These are phyloP conservation scores for Arachnopeziza araneosa DNA, from an alignment of 2,329 filamentous ascomycete genomes.

Conservation along the genomic window DNA sequence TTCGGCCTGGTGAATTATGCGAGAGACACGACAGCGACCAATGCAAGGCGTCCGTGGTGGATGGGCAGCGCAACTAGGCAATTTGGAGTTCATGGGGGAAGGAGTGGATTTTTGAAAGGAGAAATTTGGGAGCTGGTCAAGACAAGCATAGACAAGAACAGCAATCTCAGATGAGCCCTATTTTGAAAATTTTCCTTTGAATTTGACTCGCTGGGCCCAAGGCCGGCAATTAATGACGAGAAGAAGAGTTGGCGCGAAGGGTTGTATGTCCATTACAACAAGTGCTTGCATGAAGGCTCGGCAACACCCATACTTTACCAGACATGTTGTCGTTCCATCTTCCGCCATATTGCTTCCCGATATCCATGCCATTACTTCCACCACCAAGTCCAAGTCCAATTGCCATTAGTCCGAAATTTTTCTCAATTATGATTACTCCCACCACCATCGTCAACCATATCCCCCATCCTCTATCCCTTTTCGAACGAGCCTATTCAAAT, in stretches of 20 bases:
- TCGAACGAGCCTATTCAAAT: neutral
- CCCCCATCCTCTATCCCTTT: neutral
- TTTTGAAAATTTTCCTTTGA: neutral
- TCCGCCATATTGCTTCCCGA: neutral
- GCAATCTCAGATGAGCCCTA: neutral
- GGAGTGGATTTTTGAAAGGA: slow-evolving; percentile 16
- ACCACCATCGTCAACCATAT: neutral
- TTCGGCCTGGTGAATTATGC: slow-evolving; percentile 30
- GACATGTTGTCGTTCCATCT: neutral
- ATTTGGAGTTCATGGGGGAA: slow-evolving; percentile 28
- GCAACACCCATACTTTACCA: neutral
- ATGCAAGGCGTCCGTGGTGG: slow-evolving; percentile 26
- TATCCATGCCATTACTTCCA: neutral
- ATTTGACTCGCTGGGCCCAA: neutral
- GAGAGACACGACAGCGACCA: slow-evolving; percentile 20
- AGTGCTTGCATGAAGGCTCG: neutral
- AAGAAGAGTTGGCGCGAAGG: neutral
- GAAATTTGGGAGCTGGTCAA: slow-evolving; percentile 28
- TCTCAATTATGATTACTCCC: neutral
- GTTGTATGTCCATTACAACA: neutral
- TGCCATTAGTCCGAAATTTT: neutral
- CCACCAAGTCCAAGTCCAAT: neutral
- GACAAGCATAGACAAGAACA: slow-evolving; percentile 15
- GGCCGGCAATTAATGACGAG: neutral
- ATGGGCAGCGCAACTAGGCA: slow-evolving; percentile 20